Percentiles rank a stretch among this genome's conserved stretches.
Conservation (phyloP, 345 rosid genomes). For the Gossypium raimondii region DNA sequence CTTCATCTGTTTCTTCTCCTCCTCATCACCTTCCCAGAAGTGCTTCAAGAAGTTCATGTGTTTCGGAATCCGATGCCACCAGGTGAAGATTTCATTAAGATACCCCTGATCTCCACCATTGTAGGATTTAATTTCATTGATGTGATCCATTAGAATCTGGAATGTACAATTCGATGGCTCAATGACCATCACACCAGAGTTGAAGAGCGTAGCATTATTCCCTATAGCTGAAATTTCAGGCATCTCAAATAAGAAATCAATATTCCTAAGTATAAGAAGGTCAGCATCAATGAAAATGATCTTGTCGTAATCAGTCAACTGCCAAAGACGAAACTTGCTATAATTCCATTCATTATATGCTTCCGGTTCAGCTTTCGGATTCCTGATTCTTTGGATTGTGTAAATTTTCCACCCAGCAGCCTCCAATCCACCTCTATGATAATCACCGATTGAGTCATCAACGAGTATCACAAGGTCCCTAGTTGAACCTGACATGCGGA, state of each 20-base stretch:
- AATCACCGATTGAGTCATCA: constrained; percentile 63
- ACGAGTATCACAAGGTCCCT: constrained; percentile 85
- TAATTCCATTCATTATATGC: constrained; percentile 92
- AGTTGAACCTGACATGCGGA: constrained; percentile 84
- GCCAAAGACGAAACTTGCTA: constrained; percentile 94
- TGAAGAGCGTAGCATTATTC: constrained; percentile 73
- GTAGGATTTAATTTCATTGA: constrained; percentile 76
- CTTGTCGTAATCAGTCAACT: constrained; percentile 74
- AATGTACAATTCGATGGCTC: constrained; percentile 86
- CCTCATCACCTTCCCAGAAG: constrained; percentile 87
- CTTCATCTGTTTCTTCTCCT: constrained; percentile 67
- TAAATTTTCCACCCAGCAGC: constrained; percentile 88
- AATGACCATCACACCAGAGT: constrained; percentile 83
- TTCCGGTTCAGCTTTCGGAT: constrained; percentile 68
- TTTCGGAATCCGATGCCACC: constrained; percentile 96
- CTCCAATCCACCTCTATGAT: constrained; percentile 65
- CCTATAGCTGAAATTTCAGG: constrained; percentile 83
- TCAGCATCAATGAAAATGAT: constrained; percentile 90
- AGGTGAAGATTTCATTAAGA: constrained; percentile 84
- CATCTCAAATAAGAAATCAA: constrained; percentile 80
- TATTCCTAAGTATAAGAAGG: constrained; percentile 77
- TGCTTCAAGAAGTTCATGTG: constrained; percentile 95
- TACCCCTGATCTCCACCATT: constrained; percentile 96
- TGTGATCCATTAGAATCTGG: constrained; percentile 76
- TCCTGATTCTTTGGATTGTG: constrained; percentile 72